phyloP scores from a whole-genome alignment of 202 grass and related monocot genomes.

The Digitaria exilis region DNA sequence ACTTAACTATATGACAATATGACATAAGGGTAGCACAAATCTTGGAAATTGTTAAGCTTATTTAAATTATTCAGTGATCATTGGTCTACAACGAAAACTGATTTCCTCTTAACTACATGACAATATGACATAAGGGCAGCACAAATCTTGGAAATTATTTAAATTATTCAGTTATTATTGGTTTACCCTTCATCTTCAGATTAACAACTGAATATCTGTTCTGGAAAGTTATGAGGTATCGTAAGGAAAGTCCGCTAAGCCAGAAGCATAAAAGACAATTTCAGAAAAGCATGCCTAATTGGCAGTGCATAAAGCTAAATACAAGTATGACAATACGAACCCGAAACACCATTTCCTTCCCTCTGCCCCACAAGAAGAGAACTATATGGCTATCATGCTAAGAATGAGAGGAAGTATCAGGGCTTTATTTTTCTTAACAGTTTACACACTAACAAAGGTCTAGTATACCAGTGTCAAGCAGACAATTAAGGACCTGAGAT shows the following conservation, averaged over 20 bases:
- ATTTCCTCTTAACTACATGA: too few species aligned
- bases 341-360: background rate
- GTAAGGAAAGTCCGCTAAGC: too few species aligned
- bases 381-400: background rate
- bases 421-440: background rate
- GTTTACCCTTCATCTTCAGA: background rate
- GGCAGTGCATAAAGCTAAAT: background rate
- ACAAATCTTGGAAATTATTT: too few species aligned
- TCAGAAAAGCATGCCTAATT: too few species aligned
- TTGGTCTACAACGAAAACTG: background rate
- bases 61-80: background rate
- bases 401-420: background rate
- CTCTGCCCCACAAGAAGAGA: background rate
- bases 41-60: too few species aligned
- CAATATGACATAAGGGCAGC: too few species aligned
- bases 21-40: too few species aligned
- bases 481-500: background rate
- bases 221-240: too few species aligned
- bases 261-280: too few species aligned
- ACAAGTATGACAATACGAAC: background rate
- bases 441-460: background rate
- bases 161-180: constrained; percentile 12
- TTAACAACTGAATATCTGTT: too few species aligned
- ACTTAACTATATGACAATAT: too few species aligned
- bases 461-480: background rate